phyloP scores from a whole-genome alignment of 148 eudicot genomes.

The Camellia japonica region DNA sequence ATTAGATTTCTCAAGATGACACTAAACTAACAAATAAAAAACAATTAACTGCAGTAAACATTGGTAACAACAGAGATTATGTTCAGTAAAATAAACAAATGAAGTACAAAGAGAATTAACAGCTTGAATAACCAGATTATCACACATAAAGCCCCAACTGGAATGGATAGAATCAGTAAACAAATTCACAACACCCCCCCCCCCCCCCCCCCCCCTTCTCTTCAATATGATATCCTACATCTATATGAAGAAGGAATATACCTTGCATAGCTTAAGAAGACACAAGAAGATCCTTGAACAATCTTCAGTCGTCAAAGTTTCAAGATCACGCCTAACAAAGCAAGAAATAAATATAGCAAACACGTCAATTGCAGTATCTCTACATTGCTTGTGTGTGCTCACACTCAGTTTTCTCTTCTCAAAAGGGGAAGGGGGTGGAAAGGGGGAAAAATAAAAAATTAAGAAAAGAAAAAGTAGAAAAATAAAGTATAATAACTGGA shows the following conservation, averaged over 20 bases:
- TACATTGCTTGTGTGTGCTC: background rate
- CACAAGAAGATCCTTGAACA: conserved; percentile 43
- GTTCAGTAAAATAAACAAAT: too few relatives aligned
- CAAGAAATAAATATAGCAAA: conserved; percentile 17
- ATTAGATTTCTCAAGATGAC: too few relatives aligned
- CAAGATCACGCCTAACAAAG: conserved; percentile 32
- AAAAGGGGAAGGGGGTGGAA: background rate
- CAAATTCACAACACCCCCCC: background rate
- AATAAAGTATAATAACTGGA: background rate
- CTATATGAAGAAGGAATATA: conserved; percentile 21
- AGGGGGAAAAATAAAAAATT: background rate
- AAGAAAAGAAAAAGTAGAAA: background rate
- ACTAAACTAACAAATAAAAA: background rate
- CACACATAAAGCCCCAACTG: background rate
- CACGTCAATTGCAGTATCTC: background rate
- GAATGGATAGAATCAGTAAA: background rate
- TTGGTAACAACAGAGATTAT: background rate
- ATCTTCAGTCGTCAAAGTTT: conserved; percentile 54
- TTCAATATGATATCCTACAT: background rate
- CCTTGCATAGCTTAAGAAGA: conserved; percentile 73
- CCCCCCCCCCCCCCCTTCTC: background rate
- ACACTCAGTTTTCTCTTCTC: background rate
- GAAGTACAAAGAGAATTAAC: background rate
- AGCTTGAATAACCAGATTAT: background rate
- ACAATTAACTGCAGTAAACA: background rate